Conservation (phyloP, 2,329 filamentous ascomycete genomes). For the Plenodomus lindquistii region DNA sequence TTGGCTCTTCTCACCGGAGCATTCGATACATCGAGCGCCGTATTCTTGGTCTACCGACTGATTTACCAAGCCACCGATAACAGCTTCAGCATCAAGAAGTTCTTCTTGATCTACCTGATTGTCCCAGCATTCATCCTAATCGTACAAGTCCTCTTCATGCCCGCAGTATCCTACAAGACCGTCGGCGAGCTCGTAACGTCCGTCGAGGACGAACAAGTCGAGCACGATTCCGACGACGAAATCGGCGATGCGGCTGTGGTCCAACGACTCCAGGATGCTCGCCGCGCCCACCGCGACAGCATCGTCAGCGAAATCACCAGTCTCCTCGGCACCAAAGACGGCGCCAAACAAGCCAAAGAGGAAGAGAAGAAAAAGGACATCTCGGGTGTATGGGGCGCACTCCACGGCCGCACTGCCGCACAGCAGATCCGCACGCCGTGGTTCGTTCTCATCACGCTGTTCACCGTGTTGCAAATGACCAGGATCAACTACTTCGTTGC, state of each 20-base stretch:
- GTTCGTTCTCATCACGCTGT: conserved; percentile 83
- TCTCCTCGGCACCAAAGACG: conserved; percentile 69
- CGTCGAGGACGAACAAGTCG: conserved; percentile 57
- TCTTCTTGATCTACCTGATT: conserved; percentile 55
- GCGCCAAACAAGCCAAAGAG: conserved; percentile 63
- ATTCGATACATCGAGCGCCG: conserved; percentile 55
- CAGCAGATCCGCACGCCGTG: conserved; percentile 79
- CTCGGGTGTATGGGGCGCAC: conserved; percentile 82
- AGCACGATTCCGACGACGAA: conserved; percentile 60
- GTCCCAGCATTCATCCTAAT: conserved; percentile 51
- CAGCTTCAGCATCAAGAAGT: conserved; percentile 51
- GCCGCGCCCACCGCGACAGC: conserved; percentile 63
- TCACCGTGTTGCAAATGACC: conserved; percentile 70
- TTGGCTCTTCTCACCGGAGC: conserved; percentile 56
- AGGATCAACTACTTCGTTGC: conserved; percentile 93
- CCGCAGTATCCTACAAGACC: conserved; percentile 53
- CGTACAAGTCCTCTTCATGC: conserved; percentile 54
- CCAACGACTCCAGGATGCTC: conserved; percentile 55
- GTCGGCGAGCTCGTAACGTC: conserved; percentile 80
- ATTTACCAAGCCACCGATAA: conserved; percentile 50
- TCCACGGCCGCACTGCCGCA: conserved; percentile 72
- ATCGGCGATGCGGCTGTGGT: conserved; percentile 54
- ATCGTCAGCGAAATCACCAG: conserved; percentile 73
- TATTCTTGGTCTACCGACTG: conserved; percentile 54
- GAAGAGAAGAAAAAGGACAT: conserved; percentile 72